Conservation (phyloP, 1,284 basidiomycete species). For the Rhodofomes roseus region DNA sequence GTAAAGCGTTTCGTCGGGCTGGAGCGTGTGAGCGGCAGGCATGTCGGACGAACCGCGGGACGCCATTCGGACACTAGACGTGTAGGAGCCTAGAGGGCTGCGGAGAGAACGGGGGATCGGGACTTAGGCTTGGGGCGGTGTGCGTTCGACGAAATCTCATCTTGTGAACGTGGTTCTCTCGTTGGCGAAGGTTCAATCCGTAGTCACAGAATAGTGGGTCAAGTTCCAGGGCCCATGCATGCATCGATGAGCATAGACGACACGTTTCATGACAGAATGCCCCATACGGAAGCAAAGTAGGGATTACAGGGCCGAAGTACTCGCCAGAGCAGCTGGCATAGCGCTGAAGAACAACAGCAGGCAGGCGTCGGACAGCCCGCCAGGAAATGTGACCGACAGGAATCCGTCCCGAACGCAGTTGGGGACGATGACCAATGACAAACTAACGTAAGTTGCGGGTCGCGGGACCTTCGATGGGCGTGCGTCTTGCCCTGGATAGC, state of each 20-base stretch:
- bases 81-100: neutral
- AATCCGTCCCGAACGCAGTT: slow-evolving; percentile 4
- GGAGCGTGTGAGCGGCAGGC: slow-evolving; percentile 5
- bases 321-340: slow-evolving; percentile 1
- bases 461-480: slow-evolving; percentile 4
- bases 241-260: slow-evolving; percentile 3
- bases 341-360: neutral
- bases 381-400: slow-evolving; percentile 1
- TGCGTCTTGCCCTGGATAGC: neutral
- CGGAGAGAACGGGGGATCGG: neutral
- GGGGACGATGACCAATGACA: slow-evolving; percentile 5
- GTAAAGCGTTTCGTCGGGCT: neutral
- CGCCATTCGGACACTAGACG: neutral
- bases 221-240: neutral
- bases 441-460: slow-evolving; percentile 5
- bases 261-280: slow-evolving; percentile 1
- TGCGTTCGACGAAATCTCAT: neutral
- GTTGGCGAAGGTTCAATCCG: slow-evolving; percentile 1
- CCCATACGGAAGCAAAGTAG: slow-evolving; percentile 1
- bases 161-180: slow-evolving; percentile 1
- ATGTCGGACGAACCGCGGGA: slow-evolving; percentile 7
- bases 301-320: neutral
- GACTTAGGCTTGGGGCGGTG: neutral
- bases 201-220: neutral
- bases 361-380: neutral